Evolutionary conservation across 1,284 basidiomycete species (phyloP).

Genomic region (Chiua sp.): DNA sequence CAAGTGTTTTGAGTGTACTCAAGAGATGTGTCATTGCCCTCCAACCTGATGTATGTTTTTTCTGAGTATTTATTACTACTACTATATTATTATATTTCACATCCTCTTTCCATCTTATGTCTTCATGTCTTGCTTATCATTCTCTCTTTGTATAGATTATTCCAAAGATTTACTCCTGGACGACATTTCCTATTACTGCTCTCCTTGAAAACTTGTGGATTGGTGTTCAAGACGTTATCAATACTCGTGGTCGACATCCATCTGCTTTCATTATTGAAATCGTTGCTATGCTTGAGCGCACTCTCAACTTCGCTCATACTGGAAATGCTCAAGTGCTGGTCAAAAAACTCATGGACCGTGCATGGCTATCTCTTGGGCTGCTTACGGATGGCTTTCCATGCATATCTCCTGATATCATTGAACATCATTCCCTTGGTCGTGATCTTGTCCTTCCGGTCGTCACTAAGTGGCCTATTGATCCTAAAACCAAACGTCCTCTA

Average conservation of each 20-base stretch:
- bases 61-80: too few species aligned
- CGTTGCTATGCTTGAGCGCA: not conserved
- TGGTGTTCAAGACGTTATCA: not conserved
- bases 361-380: not conserved
- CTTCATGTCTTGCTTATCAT: not conserved
- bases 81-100: too few species aligned
- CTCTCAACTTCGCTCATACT: not conserved
- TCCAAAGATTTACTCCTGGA: slow-evolving; percentile 2
- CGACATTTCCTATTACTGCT: not conserved
- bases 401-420: not conserved
- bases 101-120: too few species aligned
- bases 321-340: not conserved
- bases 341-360: not conserved
- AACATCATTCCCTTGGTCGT: not conserved
- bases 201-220: slow-evolving; percentile 1
- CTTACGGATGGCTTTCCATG: not conserved
- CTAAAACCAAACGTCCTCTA: not conserved
- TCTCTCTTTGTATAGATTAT: not conserved
- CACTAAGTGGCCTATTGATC: not conserved
- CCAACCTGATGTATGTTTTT: not conserved
- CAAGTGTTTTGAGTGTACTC: not conserved
- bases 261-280: not conserved
- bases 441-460: not conserved
- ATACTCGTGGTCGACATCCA: not conserved
- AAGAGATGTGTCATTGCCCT: not conserved